Percentiles rank a stretch among this genome's conserved stretches.
Conservation (phyloP, 176 grass and related monocot species). For the Cymbopogon citratus region DNA sequence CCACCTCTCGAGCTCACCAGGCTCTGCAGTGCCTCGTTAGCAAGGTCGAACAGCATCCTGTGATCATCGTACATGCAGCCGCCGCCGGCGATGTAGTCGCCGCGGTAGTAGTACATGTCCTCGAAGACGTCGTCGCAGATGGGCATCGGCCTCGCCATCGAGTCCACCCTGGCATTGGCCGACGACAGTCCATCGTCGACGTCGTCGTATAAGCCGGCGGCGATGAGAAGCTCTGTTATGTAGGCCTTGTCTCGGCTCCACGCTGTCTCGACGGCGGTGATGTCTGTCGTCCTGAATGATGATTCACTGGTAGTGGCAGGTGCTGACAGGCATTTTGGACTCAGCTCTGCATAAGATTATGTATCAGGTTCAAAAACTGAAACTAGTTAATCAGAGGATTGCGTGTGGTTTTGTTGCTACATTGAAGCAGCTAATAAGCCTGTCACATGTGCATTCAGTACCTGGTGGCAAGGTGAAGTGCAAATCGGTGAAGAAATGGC, state of each 20-base stretch:
- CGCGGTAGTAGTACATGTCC: slow-evolving; percentile 38
- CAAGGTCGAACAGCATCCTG: slow-evolving; percentile 66
- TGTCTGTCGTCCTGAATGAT: slow-evolving; percentile 11
- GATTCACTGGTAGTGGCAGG: slow-evolving; percentile 2
- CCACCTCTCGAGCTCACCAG: no score
- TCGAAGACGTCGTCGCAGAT: slow-evolving; percentile 39
- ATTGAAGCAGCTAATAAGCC: background rate
- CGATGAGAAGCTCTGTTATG: slow-evolving; percentile 48
- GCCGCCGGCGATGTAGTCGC: background rate
- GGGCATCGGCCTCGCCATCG: background rate
- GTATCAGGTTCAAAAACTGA: background rate
- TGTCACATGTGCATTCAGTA: slow-evolving; percentile 2
- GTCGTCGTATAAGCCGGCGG: slow-evolving; percentile 53
- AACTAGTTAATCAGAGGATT: background rate
- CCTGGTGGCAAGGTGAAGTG: slow-evolving; percentile 35
- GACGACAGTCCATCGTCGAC: slow-evolving; percentile 7
- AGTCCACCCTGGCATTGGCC: background rate
- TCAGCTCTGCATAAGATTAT: slow-evolving; percentile 17
- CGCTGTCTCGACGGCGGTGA: slow-evolving; percentile 18
- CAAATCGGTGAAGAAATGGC: slow-evolving; percentile 34
- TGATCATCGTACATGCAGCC: background rate
- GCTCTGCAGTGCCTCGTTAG: slow-evolving; percentile 53
- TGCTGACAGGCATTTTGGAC: slow-evolving; percentile 15
- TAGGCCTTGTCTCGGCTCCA: slow-evolving; percentile 38
- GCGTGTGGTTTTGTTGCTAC: background rate